phyloP scores from a whole-genome alignment of 768 basidiomycete species.

The Serendipita sp. region DNA sequence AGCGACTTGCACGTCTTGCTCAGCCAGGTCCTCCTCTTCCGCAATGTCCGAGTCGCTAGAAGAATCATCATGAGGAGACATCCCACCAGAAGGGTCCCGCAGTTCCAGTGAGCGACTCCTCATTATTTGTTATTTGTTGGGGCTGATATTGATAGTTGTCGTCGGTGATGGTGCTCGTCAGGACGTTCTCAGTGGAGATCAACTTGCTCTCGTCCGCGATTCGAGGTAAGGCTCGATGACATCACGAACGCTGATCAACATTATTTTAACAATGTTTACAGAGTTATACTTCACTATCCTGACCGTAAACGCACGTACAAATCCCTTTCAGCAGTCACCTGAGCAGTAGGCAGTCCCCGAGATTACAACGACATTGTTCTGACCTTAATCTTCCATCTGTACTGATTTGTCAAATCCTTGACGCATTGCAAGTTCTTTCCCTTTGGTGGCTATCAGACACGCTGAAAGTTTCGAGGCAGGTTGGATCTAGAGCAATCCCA shows the following conservation, averaged over 20 bases:
- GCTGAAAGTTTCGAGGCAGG: not conserved
- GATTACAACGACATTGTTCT: not conserved
- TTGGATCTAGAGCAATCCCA: not conserved
- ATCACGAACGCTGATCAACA: not conserved
- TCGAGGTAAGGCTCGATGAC: not conserved
- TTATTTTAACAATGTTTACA: not conserved
- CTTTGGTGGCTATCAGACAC: not conserved
- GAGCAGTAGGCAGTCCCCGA: not conserved
- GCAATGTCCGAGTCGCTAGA: not conserved
- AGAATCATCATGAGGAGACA: not conserved
- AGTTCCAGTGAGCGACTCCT: not conserved
- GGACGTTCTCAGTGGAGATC: not conserved
- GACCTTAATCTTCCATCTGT: not conserved
- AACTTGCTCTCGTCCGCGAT: not conserved
- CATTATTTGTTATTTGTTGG: not conserved
- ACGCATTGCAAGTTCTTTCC: not conserved
- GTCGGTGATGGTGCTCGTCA: too few species aligned
- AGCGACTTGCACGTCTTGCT: not conserved
- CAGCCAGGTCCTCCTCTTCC: not conserved
- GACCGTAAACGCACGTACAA: not conserved
- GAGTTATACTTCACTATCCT: not conserved
- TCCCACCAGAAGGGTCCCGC: not conserved
- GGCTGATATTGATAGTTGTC: too few species aligned
- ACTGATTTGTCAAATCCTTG: not conserved
- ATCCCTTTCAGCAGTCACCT: not conserved